phyloP scores from a whole-genome alignment of 306 rosid species.

The Arachis hypogaea region DNA sequence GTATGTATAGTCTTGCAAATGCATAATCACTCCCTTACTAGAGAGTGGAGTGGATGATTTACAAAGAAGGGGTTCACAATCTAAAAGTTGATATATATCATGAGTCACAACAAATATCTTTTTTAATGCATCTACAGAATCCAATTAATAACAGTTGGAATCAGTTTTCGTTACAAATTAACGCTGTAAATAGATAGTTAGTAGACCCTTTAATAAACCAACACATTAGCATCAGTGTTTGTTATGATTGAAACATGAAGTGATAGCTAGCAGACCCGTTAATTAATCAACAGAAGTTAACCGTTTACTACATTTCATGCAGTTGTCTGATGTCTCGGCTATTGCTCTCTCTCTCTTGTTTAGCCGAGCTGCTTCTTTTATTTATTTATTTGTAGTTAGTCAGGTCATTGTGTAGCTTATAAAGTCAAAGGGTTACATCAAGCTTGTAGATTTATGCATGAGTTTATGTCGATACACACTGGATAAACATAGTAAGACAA shows the following conservation, averaged over 20 bases:
- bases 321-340: slow-evolving; percentile 8
- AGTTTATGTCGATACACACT: too few species aligned
- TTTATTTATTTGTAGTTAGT: neutral
- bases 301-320: slow-evolving; percentile 8
- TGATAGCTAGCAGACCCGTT: slow-evolving; percentile 4
- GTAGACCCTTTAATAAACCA: slow-evolving; percentile 15
- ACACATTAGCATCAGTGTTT: slow-evolving; percentile 3
- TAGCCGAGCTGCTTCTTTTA: neutral
- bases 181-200: slow-evolving; percentile 3
- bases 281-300: slow-evolving; percentile 19
- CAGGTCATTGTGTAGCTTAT: neutral
- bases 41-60: neutral
- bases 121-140: neutral
- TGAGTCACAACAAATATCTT: neutral
- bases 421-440: neutral
- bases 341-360: slow-evolving; percentile 16
- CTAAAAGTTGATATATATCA: neutral
- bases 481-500: too few species aligned
- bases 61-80: slow-evolving; percentile 1
- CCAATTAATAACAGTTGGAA: neutral
- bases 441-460: too few species aligned
- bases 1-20: neutral
- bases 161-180: neutral
- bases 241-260: neutral
- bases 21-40: neutral